Conservation (phyloP, 2,329 filamentous ascomycete genomes). For the Trichoderma arundinaceum region DNA sequence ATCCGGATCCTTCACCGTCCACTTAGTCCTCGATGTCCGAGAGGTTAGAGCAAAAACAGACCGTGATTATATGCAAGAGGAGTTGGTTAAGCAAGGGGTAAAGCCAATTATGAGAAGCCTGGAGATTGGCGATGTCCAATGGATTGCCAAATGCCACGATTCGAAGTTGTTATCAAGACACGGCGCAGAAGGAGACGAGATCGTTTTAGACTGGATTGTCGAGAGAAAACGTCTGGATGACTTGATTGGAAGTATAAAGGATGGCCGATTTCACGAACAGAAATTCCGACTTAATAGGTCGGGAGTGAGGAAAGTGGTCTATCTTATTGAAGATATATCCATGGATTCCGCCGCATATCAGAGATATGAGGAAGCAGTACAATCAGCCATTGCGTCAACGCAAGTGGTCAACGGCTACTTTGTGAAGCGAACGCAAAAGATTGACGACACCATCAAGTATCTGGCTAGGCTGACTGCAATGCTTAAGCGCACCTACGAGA, state of each 20-base stretch:
- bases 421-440: slow-evolving; percentile 73
- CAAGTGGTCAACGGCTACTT: slow-evolving; percentile 82
- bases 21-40: slow-evolving; percentile 74
- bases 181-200: slow-evolving; percentile 68
- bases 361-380: slow-evolving; percentile 69
- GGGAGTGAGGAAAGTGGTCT: slow-evolving; percentile 77
- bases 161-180: slow-evolving; percentile 58
- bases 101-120: slow-evolving; percentile 70
- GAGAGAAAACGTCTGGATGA: slow-evolving; percentile 84
- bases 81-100: slow-evolving; percentile 70
- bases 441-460: slow-evolving; percentile 81
- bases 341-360: slow-evolving; percentile 60
- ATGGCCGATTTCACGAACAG: slow-evolving; percentile 82
- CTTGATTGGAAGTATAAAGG: slow-evolving; percentile 78
- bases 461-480: slow-evolving; percentile 73
- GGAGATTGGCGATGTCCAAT: slow-evolving; percentile 76
- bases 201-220: slow-evolving; percentile 80
- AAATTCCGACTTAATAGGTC: slow-evolving; percentile 78
- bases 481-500: slow-evolving; percentile 69
- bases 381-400: slow-evolving; percentile 75
- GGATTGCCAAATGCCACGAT: slow-evolving; percentile 76
- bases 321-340: slow-evolving; percentile 75
- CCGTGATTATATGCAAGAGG: slow-evolving; percentile 76
- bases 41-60: slow-evolving; percentile 76
- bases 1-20: slow-evolving; percentile 71